Percentiles rank a stretch among this genome's conserved stretches.
phyloP scores from a whole-genome alignment of 768 basidiomycete species.

The Leccinum uliginosum region DNA sequence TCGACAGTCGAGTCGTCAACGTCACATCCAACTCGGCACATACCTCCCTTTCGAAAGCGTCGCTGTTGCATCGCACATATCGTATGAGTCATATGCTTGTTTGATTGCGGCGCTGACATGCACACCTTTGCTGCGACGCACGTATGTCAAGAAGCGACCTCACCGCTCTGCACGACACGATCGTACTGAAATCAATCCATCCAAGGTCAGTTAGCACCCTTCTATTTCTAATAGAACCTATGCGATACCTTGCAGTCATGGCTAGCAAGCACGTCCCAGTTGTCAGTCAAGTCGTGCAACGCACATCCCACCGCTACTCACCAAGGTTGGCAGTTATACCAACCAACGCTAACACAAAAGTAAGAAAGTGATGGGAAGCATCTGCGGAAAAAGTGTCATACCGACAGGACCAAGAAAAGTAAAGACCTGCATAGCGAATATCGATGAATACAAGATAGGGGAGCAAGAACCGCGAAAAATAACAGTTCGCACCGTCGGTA shows the following conservation, averaged over 20 bases:
- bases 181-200: conserved; percentile 9
- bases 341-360: conserved; percentile 6
- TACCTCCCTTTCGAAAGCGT: background rate
- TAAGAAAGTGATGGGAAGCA: background rate
- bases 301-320: conserved; percentile 1
- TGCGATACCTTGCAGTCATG: conserved; percentile 14
- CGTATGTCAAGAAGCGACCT: conserved; percentile 13
- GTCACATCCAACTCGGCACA: background rate
- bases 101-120: background rate
- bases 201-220: background rate
- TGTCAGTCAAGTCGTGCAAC: background rate
- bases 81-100: background rate
- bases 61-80: background rate
- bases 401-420: background rate
- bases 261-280: conserved; percentile 5
- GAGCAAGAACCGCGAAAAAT: background rate
- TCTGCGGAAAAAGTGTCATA: background rate
- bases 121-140: background rate
- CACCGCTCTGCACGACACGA: conserved; percentile 15
- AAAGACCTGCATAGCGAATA: conserved; percentile 10
- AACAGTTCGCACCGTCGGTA: conserved; percentile 3
- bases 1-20: background rate
- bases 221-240: background rate
- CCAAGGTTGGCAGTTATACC: conserved; percentile 3
- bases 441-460: background rate